phyloP scores from a whole-genome alignment of 768 basidiomycete species.

The Lentinula sp. region DNA sequence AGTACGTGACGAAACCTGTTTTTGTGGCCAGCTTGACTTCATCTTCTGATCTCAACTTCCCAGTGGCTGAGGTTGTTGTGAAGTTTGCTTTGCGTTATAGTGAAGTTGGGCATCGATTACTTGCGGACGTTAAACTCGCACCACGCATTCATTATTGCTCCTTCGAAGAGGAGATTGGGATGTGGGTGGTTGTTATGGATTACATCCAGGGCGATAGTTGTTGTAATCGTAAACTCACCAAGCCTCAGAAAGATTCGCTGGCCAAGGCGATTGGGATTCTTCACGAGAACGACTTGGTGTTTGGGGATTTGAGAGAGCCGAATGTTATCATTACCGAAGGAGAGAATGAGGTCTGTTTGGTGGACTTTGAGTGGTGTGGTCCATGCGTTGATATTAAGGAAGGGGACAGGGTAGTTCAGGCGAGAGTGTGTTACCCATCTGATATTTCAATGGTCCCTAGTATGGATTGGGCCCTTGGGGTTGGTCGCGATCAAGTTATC shows the following conservation, averaged over 20 bases:
- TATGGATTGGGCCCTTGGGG: no score
- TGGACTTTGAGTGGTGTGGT: constrained; percentile 20
- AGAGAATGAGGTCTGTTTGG: constrained; percentile 7
- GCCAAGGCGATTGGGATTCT: constrained; percentile 9
- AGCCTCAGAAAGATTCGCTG: neutral
- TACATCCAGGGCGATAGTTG: neutral
- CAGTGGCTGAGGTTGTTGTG: neutral
- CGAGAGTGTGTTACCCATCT: no score
- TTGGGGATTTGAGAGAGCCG: constrained; percentile 14
- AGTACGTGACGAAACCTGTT: neutral
- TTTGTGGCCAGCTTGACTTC: neutral
- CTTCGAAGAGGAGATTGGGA: neutral
- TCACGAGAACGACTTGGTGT: constrained; percentile 12
- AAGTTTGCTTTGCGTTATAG: neutral
- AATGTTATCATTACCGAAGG: constrained; percentile 4
- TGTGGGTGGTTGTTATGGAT: constrained; percentile 5
- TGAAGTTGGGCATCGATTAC: neutral
- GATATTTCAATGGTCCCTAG: no score
- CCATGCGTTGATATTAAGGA: no score
- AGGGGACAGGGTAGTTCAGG: no score
- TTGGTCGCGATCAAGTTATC: no score
- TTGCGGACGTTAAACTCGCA: neutral
- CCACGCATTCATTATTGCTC: neutral
- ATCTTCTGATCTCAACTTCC: neutral
- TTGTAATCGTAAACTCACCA: neutral